A percentile compares a stretch with the other conserved stretches of the same genome.
Evolutionary conservation across 371 early-diverging fungal genomes (phyloP).

Genomic region (Mucor irregularis): DNA sequence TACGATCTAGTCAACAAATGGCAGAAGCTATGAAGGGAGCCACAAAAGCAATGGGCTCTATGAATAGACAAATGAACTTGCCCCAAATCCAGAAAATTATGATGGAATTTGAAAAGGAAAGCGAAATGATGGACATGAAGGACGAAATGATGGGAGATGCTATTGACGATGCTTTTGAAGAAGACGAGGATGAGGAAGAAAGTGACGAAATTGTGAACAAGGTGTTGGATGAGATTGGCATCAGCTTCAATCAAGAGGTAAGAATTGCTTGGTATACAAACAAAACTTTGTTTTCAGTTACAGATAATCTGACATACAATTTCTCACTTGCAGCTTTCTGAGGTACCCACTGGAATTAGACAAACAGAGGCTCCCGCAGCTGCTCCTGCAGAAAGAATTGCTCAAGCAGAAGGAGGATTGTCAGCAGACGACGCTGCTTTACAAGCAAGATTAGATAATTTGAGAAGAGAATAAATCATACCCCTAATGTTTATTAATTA

Average conservation of each 20-base stretch:
- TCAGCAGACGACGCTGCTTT: slow-evolving; percentile 83
- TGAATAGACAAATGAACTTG: slow-evolving; percentile 94
- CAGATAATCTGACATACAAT: no score
- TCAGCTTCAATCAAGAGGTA: slow-evolving; percentile 69
- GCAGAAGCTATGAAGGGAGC: slow-evolving; percentile 95
- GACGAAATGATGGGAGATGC: slow-evolving; percentile 98
- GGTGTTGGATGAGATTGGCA: slow-evolving; percentile 95
- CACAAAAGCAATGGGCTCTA: slow-evolving; percentile 93
- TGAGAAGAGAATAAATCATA: slow-evolving; percentile 74
- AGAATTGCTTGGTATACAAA: slow-evolving; percentile 9
- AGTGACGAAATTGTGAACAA: slow-evolving; percentile 89
- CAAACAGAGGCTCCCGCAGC: slow-evolving; percentile 40
- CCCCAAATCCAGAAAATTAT: slow-evolving; percentile 93
- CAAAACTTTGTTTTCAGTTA: background rate
- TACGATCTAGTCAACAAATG: slow-evolving; percentile 95
- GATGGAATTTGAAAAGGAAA: slow-evolving; percentile 96
- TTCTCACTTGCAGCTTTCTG: slow-evolving; percentile 50
- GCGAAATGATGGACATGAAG: slow-evolving; percentile 98
- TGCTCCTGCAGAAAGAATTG: slow-evolving; percentile 44
- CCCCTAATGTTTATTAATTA: background rate
- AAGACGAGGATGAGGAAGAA: slow-evolving; percentile 91
- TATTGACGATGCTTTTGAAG: slow-evolving; percentile 94
- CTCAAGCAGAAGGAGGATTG: slow-evolving; percentile 56
- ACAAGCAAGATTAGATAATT: slow-evolving; percentile 88
- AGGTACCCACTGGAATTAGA: slow-evolving; percentile 60